A percentile compares a stretch with the other conserved stretches of the same genome.
Evolutionary conservation across 2,329 filamentous ascomycete species (phyloP).

Genomic region (Emmonsiellopsis sp.): DNA sequence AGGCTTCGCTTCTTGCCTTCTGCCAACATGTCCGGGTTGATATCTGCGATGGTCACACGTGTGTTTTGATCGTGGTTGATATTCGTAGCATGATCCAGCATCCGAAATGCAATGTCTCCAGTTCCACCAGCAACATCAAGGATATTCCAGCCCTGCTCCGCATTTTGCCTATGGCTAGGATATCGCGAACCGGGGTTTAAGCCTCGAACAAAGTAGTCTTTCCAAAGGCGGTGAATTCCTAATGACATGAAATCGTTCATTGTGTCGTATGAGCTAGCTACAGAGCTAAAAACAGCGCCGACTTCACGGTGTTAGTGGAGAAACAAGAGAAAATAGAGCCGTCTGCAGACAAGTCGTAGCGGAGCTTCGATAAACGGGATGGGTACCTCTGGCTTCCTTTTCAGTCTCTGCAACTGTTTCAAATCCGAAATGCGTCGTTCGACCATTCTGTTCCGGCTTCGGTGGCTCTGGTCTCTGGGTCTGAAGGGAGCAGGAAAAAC

Average conservation of each 20-base stretch:
- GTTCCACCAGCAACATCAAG: conserved; percentile 96
- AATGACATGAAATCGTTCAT: conserved; percentile 99
- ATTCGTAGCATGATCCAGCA: conserved; percentile 76
- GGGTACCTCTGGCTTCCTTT: conserved; percentile 58
- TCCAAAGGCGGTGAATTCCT: conserved; percentile 94
- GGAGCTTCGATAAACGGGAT: neutral
- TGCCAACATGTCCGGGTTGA: conserved; percentile 88
- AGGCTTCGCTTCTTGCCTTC: conserved; percentile 75
- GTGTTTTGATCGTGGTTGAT: conserved; percentile 72
- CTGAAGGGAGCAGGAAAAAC: conserved; percentile 42
- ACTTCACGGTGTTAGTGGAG: conserved; percentile 38
- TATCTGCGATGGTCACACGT: conserved; percentile 85
- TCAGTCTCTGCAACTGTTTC: conserved; percentile 71
- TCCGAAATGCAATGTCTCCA: conserved; percentile 93
- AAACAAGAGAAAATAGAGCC: neutral
- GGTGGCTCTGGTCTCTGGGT: conserved; percentile 26
- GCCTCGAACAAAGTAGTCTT: conserved; percentile 86
- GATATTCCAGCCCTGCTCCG: conserved; percentile 56
- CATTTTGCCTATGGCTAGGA: conserved; percentile 20
- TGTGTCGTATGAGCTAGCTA: conserved; percentile 86
- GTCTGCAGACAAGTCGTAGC: neutral
- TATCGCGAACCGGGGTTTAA: conserved; percentile 67
- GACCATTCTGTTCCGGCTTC: conserved; percentile 36
- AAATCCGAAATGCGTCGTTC: conserved; percentile 83
- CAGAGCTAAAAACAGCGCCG: conserved; percentile 84